Base-by-base conservation (phyloP, 345 rosid genomes). In the Linum lewisii region DNA sequence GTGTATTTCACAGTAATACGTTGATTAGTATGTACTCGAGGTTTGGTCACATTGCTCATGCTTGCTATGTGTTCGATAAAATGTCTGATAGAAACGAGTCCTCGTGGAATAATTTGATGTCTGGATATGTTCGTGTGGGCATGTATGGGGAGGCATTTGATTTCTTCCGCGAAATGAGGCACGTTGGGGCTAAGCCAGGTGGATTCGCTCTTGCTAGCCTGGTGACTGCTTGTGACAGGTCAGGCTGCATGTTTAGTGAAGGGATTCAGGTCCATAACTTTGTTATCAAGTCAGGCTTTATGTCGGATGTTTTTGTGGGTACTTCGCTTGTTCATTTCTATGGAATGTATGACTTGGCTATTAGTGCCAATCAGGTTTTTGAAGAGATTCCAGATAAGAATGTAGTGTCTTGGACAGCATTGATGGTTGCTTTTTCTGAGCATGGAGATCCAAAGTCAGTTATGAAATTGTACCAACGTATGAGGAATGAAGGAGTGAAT, bases 361-460 rank as follows among this genome's bases (percentile, higher is more conserved):
- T 67, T 23, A 55, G 74, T 51, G 84, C 95, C 10, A 72, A 66
- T 72, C 88, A 63, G 71, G 67, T 91, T 51, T 91, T 91, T 60
- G 80, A 84, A 66, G 98, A 86, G 82, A 88, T 91, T 95, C 86
- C 85, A 0, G 63, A 75, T 51, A 77, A 77, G 65, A 91, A 91
- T 65, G 86, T 88, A 4, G 96, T 86, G 63, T 82, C 98, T 44
- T 88, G 96, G 96, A 91, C 96, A 70, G 86, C 98, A 22, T 60
- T 91, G 75, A 88, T 91, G 96, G 84, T 74, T 72, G 78, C 87
- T 49, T 82, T 77, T 72, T 60, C 72, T 61, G 83, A 83, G 68
- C 66, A 59, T 56, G 83, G 83, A 66, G 79, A 81, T 54, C 72
- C 84, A 4, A 54, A 63, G 24, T 79, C 74, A 64, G 96, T 86